These are phyloP conservation scores for Dendrothele bispora DNA, from an alignment of 768 basidiomycete species.

Conservation along the genomic window DNA sequence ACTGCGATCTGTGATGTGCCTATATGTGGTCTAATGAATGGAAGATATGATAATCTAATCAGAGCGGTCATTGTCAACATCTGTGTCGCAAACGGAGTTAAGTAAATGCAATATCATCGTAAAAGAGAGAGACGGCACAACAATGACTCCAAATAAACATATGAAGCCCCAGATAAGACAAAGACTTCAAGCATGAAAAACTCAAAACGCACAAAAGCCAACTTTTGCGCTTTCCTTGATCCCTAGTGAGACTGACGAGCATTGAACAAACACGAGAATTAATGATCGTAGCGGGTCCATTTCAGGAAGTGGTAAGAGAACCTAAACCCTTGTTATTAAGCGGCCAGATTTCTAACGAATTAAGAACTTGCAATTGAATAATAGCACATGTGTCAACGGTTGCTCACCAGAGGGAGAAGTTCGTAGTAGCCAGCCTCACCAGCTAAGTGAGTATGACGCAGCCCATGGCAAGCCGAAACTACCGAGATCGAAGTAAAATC, in stretches of 20 bases:
- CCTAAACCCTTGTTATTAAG: too few relatives aligned
- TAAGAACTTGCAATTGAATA: too few relatives aligned
- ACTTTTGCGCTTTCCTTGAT: constrained; percentile 63
- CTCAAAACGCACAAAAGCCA: constrained; percentile 54
- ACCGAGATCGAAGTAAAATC: constrained; percentile 71
- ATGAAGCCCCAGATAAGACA: background rate
- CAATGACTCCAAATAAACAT: too few relatives aligned
- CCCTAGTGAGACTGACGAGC: constrained; percentile 53
- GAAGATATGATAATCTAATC: constrained; percentile 46
- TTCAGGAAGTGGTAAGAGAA: constrained; percentile 53
- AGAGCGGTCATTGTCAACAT: constrained; percentile 55
- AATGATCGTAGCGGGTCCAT: constrained; percentile 50
- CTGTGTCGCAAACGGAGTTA: too few relatives aligned
- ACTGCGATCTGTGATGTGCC: constrained; percentile 48
- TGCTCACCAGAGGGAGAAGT: too few relatives aligned
- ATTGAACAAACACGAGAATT: constrained; percentile 56
- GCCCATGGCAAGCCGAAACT: constrained; percentile 76
- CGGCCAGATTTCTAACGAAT: too few relatives aligned
- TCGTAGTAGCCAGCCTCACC: constrained; percentile 50
- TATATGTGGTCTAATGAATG: constrained; percentile 48
- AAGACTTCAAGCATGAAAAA: constrained; percentile 58
- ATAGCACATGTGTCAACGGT: too few relatives aligned
- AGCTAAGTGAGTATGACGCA: constrained; percentile 60
- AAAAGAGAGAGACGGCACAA: too few relatives aligned
- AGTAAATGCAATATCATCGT: too few relatives aligned